These are phyloP conservation scores for Thamnidium elegans DNA, from an alignment of 192 early-diverging fungal genomes.

Conservation along the genomic window DNA sequence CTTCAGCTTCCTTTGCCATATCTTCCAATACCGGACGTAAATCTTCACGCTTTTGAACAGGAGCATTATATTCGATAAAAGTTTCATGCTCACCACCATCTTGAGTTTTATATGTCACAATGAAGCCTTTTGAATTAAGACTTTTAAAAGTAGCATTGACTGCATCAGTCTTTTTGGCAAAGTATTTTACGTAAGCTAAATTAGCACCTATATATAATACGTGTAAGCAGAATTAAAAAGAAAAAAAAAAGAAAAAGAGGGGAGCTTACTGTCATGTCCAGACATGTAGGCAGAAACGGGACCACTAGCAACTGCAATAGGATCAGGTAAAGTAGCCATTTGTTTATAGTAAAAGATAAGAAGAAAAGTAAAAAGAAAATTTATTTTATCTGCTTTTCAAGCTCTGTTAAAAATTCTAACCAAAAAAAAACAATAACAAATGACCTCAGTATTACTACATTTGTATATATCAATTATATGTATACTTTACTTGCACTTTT, in stretches of 20 bases:
- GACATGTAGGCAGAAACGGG: conserved; percentile 43
- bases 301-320: conserved; percentile 26
- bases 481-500: conserved; percentile 3
- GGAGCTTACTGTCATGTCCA: conserved; percentile 28
- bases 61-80: conserved; percentile 29
- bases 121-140: conserved; percentile 35
- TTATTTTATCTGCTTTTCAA: conserved; percentile 2
- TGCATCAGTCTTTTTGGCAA: conserved; percentile 23
- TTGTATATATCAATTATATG: neutral
- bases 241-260: no score
- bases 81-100: conserved; percentile 23
- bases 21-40: conserved; percentile 38
- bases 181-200: conserved; percentile 41
- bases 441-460: neutral
- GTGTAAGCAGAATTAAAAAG: neutral
- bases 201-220: conserved; percentile 25
- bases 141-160: conserved; percentile 35
- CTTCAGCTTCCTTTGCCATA: conserved; percentile 48
- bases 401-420: neutral
- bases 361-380: neutral
- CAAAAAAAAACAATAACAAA: no score
- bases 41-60: conserved; percentile 34
- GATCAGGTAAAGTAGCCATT: conserved; percentile 24
- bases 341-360: neutral
- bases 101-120: conserved; percentile 14